A percentile compares a stretch with the other conserved stretches of the same genome.
These are phyloP conservation scores for Annulohypoxylon stygium DNA, from an alignment of 495 filamentous ascomycete species.

Conservation along the genomic window DNA sequence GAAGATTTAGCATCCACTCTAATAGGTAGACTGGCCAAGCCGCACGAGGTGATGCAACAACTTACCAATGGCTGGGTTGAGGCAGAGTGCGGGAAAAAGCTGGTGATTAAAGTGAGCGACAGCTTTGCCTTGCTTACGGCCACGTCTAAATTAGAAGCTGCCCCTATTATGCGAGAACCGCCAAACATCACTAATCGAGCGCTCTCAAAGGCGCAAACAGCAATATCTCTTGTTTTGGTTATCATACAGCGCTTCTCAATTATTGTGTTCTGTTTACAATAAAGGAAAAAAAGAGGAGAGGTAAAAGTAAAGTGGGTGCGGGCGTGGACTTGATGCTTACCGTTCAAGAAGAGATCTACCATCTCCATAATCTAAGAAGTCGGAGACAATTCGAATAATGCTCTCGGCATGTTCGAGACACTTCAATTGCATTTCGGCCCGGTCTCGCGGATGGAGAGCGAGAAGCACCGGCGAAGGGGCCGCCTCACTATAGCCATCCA, in stretches of 20 bases:
- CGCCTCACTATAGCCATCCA: slow-evolving; percentile 49
- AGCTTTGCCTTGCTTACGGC: slow-evolving; percentile 44
- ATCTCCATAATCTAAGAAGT: slow-evolving; percentile 37
- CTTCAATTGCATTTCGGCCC: slow-evolving; percentile 39
- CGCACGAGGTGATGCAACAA: background rate
- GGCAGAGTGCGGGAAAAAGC: slow-evolving; percentile 45
- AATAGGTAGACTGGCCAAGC: background rate
- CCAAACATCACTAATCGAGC: slow-evolving; percentile 49
- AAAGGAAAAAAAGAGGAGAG: too few species aligned
- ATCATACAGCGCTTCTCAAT: too few species aligned
- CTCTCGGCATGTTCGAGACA: slow-evolving; percentile 49
- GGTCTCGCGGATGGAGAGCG: slow-evolving; percentile 35
- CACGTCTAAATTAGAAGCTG: slow-evolving; percentile 36
- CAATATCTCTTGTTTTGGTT: slow-evolving; percentile 28
- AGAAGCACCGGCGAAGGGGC: slow-evolving; percentile 45
- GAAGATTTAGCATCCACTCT: slow-evolving; percentile 9
- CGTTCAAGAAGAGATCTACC: slow-evolving; percentile 40
- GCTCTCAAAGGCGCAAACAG: slow-evolving; percentile 49
- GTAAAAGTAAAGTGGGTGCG: too few species aligned
- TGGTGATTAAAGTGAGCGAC: slow-evolving; percentile 44
- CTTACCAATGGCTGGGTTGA: slow-evolving; percentile 44
- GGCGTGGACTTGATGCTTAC: too few species aligned
- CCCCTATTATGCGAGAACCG: slow-evolving; percentile 38
- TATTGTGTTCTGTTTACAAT: too few species aligned
- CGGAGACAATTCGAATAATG: slow-evolving; percentile 47